Evolutionary conservation across 805 yeast genomes (phyloP).

Genomic region (Yarrowia porcina): DNA sequence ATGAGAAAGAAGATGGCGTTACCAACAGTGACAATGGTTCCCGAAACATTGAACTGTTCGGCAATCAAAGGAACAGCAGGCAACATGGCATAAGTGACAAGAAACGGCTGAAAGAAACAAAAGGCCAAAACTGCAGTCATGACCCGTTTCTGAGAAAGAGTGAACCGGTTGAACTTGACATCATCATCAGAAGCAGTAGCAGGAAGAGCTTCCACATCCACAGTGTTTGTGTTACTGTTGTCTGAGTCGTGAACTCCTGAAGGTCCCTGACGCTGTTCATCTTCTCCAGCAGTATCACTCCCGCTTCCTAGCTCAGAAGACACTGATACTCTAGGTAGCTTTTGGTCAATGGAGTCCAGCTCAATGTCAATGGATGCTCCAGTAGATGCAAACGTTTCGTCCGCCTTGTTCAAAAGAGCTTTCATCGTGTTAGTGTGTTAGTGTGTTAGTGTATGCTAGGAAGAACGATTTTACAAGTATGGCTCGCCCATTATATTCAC

Average conservation of each 20-base stretch:
- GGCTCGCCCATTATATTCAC: conserved; percentile 4
- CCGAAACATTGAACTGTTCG: conserved; percentile 45
- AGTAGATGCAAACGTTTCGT: conserved; percentile 5
- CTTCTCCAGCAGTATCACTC: background rate
- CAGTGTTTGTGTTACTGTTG: background rate
- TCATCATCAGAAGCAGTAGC: conserved; percentile 16
- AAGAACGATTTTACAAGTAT: background rate
- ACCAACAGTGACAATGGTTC: conserved; percentile 47
- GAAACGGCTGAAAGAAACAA: conserved; percentile 39
- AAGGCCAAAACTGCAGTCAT: conserved; percentile 25
- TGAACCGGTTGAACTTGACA: conserved; percentile 23
- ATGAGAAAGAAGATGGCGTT: conserved; percentile 50
- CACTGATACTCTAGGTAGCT: conserved; percentile 13
- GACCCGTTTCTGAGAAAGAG: conserved; percentile 5
- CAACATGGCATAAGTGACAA: conserved; percentile 38
- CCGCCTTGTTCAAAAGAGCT: conserved; percentile 16
- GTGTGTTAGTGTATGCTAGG: background rate
- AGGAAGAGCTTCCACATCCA: conserved; percentile 6
- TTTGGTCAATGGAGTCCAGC: conserved; percentile 8
- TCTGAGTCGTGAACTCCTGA: too few relatives aligned
- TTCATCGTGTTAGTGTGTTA: background rate
- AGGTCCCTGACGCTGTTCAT: too few relatives aligned
- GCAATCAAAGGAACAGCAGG: conserved; percentile 56
- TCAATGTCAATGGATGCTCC: conserved; percentile 18
- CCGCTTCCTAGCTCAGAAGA: conserved; percentile 1